Evolutionary conservation across 495 filamentous ascomycete species (phyloP).

Genomic region (Choiromyces venosus): DNA sequence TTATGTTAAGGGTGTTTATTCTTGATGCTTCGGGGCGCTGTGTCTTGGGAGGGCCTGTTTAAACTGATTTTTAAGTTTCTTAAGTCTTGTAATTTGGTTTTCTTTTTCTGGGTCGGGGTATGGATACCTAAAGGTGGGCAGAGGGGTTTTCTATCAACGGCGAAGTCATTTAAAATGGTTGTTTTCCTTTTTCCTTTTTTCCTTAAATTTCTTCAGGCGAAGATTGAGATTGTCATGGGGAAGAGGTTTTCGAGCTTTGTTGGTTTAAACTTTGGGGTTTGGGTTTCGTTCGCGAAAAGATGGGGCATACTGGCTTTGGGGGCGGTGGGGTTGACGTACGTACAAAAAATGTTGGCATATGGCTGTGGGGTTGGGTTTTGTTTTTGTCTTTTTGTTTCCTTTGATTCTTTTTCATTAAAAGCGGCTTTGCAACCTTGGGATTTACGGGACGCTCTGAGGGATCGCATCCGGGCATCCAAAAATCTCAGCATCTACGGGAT

Average conservation of each 20-base stretch:
- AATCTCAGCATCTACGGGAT: constrained; percentile 21
- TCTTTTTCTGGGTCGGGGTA: constrained; percentile 40
- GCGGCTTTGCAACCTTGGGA: constrained; percentile 27
- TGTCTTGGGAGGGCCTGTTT: constrained; percentile 44
- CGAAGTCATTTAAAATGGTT: constrained; percentile 43
- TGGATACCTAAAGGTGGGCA: constrained; percentile 44
- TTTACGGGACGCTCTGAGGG: not conserved
- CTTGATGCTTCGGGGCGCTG: constrained; percentile 42
- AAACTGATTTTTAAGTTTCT: constrained; percentile 40
- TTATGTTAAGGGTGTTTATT: constrained; percentile 43
- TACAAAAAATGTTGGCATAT: constrained; percentile 38
- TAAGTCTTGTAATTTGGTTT: constrained; percentile 43
- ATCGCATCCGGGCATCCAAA: not conserved
- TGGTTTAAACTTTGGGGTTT: constrained; percentile 39
- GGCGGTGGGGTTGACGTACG: constrained; percentile 37
- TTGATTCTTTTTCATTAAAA: constrained; percentile 25
- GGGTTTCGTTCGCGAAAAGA: constrained; percentile 38
- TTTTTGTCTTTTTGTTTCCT: constrained; percentile 14
- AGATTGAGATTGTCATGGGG: constrained; percentile 36
- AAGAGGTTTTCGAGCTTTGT: constrained; percentile 25
- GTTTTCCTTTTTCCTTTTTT: constrained; percentile 38
- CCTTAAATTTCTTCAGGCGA: constrained; percentile 32
- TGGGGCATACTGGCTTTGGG: constrained; percentile 40
- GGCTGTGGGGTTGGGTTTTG: constrained; percentile 41
- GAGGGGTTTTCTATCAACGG: constrained; percentile 42